Base-by-base conservation (phyloP, 2,329 filamentous ascomycete genomes). In the Fusarium circinatum region DNA sequence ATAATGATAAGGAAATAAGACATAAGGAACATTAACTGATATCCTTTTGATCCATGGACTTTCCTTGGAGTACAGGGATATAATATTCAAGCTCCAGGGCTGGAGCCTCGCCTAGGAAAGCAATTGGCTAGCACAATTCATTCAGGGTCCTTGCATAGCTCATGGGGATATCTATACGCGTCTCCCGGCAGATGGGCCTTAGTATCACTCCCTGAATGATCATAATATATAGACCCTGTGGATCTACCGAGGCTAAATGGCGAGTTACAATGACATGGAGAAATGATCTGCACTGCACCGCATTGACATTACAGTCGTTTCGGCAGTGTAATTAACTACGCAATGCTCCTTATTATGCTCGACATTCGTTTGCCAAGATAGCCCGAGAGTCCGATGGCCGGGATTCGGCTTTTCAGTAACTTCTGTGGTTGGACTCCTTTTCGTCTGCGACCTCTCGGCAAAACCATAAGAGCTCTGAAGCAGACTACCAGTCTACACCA, bases 1-100 rank as follows among this genome's bases (percentile, higher is more conserved):
- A 11, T 0, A 15, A 3, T n/a, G 4, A 0, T 4, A 0, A 13
- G 24, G 2, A 13, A 5, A 15, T 15, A 4, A 24, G 14, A 32
- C 7, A 13, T 0, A 4, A 18, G 22, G 11, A 22, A 30, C 7
- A 26, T 26, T 0, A 0, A 6, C 18, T 3, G 1, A 26, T 2
- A 3, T 26, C 8, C 22, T n/a, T 24, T 12, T 30, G 0, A 14
- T 24, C 22, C 30, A 8, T 11, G 32, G 22, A 26, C 3, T 15
- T 20, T 36, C 18, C n/a, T 12, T 26, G n/a, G 30, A 8, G 12
- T 36, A 2, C 1, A 10, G 4, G 11, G 11, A 24, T 3, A 15
- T 1, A 18, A 24, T n/a, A 0, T 8, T 26, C 32, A 2, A 4
- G 17, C 17, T 20, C 18, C 22, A 14, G 28, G 7, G 13, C 4